phyloP scores from a whole-genome alignment of 1,139 yeast species.

The Kodamaea alishanica region DNA sequence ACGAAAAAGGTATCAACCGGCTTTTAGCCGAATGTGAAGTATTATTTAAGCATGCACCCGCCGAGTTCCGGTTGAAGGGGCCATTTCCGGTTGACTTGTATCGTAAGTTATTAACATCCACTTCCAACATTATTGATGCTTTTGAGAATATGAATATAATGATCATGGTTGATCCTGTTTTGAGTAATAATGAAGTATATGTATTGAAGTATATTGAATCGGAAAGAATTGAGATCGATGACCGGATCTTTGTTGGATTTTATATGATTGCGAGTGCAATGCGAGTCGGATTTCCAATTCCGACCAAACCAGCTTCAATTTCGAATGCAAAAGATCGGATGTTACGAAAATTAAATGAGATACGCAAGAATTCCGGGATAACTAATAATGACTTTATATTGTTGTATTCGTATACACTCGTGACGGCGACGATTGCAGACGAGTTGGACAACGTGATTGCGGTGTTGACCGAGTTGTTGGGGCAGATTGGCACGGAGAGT shows the following conservation, averaged over 20 bases:
- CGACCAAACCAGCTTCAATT: slow-evolving; percentile 73
- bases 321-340: slow-evolving; percentile 72
- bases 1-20: slow-evolving; percentile 49
- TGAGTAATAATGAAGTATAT: slow-evolving; percentile 52
- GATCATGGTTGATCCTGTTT: slow-evolving; percentile 56
- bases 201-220: slow-evolving; percentile 53
- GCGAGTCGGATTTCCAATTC: slow-evolving; percentile 71
- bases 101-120: slow-evolving; percentile 46
- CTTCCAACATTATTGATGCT: slow-evolving; percentile 69
- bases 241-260: slow-evolving; percentile 66
- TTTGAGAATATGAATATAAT: slow-evolving; percentile 69
- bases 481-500: slow-evolving; percentile 57
- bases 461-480: slow-evolving; percentile 56
- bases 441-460: slow-evolving; percentile 59
- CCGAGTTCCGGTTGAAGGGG: slow-evolving; percentile 74
- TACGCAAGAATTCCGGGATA: slow-evolving; percentile 22
- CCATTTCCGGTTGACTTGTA: slow-evolving; percentile 58
- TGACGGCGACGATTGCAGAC: slow-evolving; percentile 61
- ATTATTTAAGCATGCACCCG: slow-evolving; percentile 67
- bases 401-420: slow-evolving; percentile 70
- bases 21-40: slow-evolving; percentile 61
- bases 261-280: slow-evolving; percentile 78
- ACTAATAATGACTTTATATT: slow-evolving; percentile 70
- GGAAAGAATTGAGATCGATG: slow-evolving; percentile 68
- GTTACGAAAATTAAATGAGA: slow-evolving; percentile 57